phyloP scores from a whole-genome alignment of 1,139 yeast genomes.

The Hansenula sp. region DNA sequence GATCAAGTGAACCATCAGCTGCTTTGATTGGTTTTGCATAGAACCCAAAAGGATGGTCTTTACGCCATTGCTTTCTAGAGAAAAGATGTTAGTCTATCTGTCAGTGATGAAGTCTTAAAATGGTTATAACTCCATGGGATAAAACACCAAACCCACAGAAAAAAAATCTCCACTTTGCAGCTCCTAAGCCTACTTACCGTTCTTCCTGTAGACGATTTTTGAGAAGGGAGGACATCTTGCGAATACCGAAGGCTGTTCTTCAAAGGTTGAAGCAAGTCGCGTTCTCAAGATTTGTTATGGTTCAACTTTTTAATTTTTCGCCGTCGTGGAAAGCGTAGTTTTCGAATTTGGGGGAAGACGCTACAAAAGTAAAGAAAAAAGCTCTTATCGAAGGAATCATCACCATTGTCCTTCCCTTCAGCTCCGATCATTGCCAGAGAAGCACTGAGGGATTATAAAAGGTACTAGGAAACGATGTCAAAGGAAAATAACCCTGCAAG shows the following conservation, averaged over 20 bases:
- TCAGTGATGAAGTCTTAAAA: background rate
- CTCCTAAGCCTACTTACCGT: slow-evolving; percentile 11
- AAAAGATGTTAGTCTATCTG: background rate
- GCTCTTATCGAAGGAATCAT: too few species aligned
- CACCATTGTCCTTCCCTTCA: too few species aligned
- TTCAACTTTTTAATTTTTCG: background rate
- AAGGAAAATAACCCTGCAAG: background rate
- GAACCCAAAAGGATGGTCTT: slow-evolving; percentile 97
- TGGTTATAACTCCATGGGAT: too few species aligned
- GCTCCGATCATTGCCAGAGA: too few species aligned
- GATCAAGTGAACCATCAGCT: slow-evolving; percentile 76
- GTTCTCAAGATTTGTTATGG: background rate
- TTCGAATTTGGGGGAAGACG: too few species aligned
- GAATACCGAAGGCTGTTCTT: background rate
- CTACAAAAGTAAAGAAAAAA: too few species aligned
- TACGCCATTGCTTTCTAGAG: slow-evolving; percentile 88
- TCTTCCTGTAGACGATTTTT: slow-evolving; percentile 27
- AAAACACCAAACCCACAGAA: background rate
- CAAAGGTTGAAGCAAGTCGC: background rate
- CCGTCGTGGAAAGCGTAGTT: too few species aligned
- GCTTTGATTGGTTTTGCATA: slow-evolving; percentile 83
- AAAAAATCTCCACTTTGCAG: background rate
- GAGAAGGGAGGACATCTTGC: slow-evolving; percentile 12
- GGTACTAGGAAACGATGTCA: background rate
- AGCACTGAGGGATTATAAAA: too few species aligned